phyloP scores from a whole-genome alignment of 1,284 basidiomycete species.

The Heterobasidion parviporum region DNA sequence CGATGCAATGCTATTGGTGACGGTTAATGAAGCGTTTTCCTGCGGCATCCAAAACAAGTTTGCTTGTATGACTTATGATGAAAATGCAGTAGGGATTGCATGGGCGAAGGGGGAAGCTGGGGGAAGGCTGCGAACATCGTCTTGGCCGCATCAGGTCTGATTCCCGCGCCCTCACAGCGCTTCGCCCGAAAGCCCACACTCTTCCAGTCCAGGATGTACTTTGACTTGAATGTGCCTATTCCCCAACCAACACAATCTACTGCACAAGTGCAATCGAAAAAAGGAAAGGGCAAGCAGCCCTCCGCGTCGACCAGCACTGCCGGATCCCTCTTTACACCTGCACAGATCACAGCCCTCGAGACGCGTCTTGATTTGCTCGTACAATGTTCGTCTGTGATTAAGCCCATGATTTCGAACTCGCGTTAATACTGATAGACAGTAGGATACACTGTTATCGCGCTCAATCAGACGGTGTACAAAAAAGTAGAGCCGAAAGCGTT shows the following conservation, averaged over 20 bases:
- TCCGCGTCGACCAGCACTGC: conserved; percentile 4
- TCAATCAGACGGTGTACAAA: conserved; percentile 60
- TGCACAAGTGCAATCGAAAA: conserved; percentile 21
- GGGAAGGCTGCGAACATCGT: too few relatives aligned
- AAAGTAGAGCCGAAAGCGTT: conserved; percentile 65
- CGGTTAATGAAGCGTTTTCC: too few relatives aligned
- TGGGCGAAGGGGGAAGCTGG: too few relatives aligned
- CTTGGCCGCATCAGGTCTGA: too few relatives aligned
- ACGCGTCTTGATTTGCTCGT: conserved; percentile 34
- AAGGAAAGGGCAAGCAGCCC: conserved; percentile 29
- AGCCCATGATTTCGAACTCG: conserved; percentile 10
- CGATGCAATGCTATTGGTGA: too few relatives aligned
- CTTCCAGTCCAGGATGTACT: conserved; percentile 22
- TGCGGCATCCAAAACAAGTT: too few relatives aligned
- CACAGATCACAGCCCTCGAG: conserved; percentile 32
- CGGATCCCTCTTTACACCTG: conserved; percentile 22
- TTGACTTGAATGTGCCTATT: conserved; percentile 34
- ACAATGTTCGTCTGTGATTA: conserved; percentile 27
- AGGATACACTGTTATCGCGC: conserved; percentile 70
- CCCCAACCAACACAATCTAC: conserved; percentile 15
- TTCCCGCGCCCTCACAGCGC: too few relatives aligned
- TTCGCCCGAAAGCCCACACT: background rate
- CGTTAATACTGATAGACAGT: conserved; percentile 33
- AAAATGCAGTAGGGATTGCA: too few relatives aligned
- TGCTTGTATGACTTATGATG: too few relatives aligned